Conservation (phyloP, 2,329 filamentous ascomycete genomes). For the Pyricularia grisea region DNA sequence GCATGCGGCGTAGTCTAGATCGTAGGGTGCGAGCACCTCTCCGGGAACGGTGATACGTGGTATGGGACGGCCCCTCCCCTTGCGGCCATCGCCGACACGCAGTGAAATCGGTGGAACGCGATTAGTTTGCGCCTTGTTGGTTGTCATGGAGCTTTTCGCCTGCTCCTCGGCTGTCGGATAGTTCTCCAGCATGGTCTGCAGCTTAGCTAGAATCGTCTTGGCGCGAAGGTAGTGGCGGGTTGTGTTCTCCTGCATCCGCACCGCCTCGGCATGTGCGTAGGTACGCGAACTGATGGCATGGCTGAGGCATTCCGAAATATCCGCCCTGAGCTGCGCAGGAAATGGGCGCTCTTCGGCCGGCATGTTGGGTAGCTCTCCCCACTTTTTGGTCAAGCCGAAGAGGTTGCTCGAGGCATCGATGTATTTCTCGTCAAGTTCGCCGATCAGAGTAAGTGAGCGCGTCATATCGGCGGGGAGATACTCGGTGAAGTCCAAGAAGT, state of each 20-base stretch:
- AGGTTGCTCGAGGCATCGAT: constrained; percentile 43
- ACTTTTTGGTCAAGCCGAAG: constrained; percentile 45
- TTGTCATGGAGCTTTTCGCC: constrained; percentile 30
- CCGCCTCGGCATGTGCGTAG: constrained; percentile 51
- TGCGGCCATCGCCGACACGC: constrained; percentile 33
- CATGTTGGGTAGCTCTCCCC: constrained; percentile 44
- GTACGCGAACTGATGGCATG: constrained; percentile 46
- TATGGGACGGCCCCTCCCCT: constrained; percentile 33
- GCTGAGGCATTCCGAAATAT: constrained; percentile 49
- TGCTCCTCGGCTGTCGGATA: constrained; percentile 43
- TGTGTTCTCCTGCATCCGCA: constrained; percentile 55
- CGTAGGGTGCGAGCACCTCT: constrained; percentile 56
- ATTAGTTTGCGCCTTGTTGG: constrained; percentile 7
- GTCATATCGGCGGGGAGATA: constrained; percentile 59
- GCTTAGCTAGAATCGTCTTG: constrained; percentile 47
- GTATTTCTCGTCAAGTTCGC: constrained; percentile 52
- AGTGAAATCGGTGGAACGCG: constrained; percentile 37
- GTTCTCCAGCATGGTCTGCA: constrained; percentile 50
- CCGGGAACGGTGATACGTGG: constrained; percentile 57
- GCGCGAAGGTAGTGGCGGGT: constrained; percentile 52
- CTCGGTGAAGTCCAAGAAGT: constrained; percentile 62
- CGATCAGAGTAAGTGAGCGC: constrained; percentile 56
- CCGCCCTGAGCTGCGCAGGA: constrained; percentile 42
- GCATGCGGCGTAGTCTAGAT: constrained; percentile 51
- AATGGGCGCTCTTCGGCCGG: constrained; percentile 35